Evolutionary conservation across 768 basidiomycete species (phyloP).

Genomic region (Agaricus subrufescens): DNA sequence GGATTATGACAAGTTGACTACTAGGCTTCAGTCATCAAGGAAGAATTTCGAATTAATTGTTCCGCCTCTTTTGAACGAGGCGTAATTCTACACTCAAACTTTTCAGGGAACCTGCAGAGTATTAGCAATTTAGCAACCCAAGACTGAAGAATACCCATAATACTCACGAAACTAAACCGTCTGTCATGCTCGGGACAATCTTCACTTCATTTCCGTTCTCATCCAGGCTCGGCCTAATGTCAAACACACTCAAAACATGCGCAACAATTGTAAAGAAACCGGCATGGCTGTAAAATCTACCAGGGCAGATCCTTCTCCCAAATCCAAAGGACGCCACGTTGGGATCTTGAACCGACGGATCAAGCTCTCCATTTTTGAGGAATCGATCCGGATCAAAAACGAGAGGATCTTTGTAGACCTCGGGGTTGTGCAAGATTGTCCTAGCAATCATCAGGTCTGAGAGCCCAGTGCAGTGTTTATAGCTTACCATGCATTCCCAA

Average conservation of each 20-base stretch:
- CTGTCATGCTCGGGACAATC: constrained; percentile 15
- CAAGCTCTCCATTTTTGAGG: constrained; percentile 18
- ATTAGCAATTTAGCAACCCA: neutral
- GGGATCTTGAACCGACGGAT: constrained; percentile 20
- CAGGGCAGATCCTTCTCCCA: constrained; percentile 26
- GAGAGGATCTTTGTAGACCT: constrained; percentile 15
- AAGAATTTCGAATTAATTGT: neutral
- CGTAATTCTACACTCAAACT: neutral
- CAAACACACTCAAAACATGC: constrained; percentile 19
- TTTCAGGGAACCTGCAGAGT: neutral
- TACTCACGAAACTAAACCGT: constrained; percentile 18
- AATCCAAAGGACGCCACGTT: constrained; percentile 26
- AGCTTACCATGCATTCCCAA: neutral
- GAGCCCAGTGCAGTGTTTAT: neutral
- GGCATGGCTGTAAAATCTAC: constrained; percentile 19
- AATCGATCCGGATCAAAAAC: constrained; percentile 27
- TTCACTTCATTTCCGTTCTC: constrained; percentile 15
- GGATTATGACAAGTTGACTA: too few relatives aligned
- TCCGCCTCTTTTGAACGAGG: neutral
- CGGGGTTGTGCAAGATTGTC: constrained; percentile 19
- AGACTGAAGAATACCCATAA: neutral
- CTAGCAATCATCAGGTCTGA: neutral
- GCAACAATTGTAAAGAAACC: constrained; percentile 17
- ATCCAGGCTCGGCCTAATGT: constrained; percentile 20
- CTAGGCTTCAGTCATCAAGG: neutral